A percentile compares a stretch with the other conserved stretches of the same genome.
phyloP scores from a whole-genome alignment of 768 basidiomycete species.

The Lentinus brumalis region DNA sequence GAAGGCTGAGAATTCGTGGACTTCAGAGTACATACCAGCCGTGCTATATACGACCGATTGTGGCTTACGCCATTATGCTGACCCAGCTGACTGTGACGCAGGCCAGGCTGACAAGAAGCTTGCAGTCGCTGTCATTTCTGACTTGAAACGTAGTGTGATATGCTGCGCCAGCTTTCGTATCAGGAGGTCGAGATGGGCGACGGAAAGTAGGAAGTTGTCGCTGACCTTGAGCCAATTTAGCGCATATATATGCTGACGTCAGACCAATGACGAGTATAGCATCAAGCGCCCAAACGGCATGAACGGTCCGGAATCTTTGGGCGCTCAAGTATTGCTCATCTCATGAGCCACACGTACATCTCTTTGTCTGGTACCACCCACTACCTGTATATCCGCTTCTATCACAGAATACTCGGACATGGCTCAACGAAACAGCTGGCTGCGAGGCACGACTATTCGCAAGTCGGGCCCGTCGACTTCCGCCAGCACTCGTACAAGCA shows the following conservation, averaged over 20 bases:
- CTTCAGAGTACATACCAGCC: neutral
- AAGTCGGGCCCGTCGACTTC: slow-evolving; percentile 51
- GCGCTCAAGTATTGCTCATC: too few relatives aligned
- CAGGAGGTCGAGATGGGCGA: neutral
- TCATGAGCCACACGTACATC: too few relatives aligned
- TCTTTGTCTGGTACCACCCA: neutral
- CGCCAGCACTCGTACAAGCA: slow-evolving; percentile 59
- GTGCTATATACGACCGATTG: neutral
- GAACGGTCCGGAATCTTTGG: too few relatives aligned
- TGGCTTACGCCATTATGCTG: slow-evolving; percentile 9
- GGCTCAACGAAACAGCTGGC: slow-evolving; percentile 49
- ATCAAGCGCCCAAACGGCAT: too few relatives aligned
- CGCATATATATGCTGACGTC: neutral
- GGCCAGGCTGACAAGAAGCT: neutral
- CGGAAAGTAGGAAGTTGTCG: neutral
- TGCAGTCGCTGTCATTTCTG: neutral
- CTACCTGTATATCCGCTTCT: neutral
- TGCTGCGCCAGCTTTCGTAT: neutral
- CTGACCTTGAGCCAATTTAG: neutral
- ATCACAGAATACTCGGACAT: slow-evolving; percentile 20
- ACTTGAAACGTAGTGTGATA: neutral
- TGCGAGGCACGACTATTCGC: slow-evolving; percentile 75
- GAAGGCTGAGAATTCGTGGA: neutral
- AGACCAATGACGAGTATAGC: too few relatives aligned
- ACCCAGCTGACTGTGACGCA: slow-evolving; percentile 8